These are phyloP conservation scores for Dothidotthia symphoricarpi DNA, from an alignment of 2,329 filamentous ascomycete species.

Conservation along the genomic window DNA sequence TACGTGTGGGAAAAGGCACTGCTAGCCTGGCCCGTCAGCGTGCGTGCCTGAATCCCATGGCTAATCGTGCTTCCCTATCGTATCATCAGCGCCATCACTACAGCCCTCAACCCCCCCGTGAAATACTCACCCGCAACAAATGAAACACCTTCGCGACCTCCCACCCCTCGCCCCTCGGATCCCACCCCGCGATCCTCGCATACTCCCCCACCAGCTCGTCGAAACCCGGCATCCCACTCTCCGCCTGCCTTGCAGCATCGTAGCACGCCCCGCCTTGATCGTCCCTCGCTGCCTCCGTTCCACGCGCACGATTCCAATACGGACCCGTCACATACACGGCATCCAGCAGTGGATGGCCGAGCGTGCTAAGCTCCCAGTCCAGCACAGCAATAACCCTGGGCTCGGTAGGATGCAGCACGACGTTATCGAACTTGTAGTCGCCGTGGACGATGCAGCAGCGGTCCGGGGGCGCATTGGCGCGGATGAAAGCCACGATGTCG, in stretches of 20 bases:
- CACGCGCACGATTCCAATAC: slow-evolving; percentile 42
- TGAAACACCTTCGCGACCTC: slow-evolving; percentile 38
- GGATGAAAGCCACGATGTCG: slow-evolving; percentile 75
- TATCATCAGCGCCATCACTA: slow-evolving; percentile 1
- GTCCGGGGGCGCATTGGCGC: slow-evolving; percentile 64
- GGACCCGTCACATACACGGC: slow-evolving; percentile 71
- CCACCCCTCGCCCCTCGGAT: slow-evolving; percentile 51
- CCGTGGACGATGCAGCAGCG: slow-evolving; percentile 82
- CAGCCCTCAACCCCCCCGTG: neutral
- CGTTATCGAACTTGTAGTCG: slow-evolving; percentile 77
- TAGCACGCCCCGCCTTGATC: slow-evolving; percentile 43
- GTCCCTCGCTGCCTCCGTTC: slow-evolving; percentile 15
- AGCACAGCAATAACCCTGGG: slow-evolving; percentile 85
- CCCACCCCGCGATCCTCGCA: slow-evolving; percentile 65
- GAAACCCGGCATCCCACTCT: slow-evolving; percentile 64
- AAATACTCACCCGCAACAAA: slow-evolving; percentile 32
- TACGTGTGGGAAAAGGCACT: slow-evolving; percentile 39
- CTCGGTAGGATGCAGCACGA: slow-evolving; percentile 76
- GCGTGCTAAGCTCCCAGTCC: slow-evolving; percentile 97
- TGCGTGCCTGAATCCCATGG: slow-evolving; percentile 38
- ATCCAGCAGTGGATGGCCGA: slow-evolving; percentile 89
- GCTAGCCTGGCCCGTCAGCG: slow-evolving; percentile 39
- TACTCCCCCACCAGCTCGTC: slow-evolving; percentile 65
- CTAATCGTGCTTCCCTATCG: slow-evolving; percentile 34
- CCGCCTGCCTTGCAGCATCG: slow-evolving; percentile 35